Percentiles rank a stretch among this genome's conserved stretches.
Conservation (phyloP, 208 protist genomes). For the Strigomonas culicis region DNA sequence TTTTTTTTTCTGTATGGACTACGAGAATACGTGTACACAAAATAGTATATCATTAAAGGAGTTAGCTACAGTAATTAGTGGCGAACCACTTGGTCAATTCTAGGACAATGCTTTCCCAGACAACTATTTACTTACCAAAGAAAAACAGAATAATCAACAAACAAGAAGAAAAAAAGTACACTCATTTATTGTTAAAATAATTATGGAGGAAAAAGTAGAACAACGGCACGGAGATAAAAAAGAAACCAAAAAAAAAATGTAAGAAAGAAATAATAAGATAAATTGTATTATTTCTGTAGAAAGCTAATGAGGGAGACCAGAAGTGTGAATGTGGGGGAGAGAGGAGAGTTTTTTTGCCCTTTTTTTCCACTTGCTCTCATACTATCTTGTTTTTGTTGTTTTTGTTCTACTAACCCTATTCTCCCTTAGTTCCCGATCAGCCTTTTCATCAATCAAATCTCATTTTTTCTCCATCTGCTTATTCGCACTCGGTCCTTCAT, state of each 20-base stretch:
- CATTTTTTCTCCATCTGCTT: too few species aligned
- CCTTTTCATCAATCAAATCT: too few species aligned
- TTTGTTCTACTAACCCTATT: background rate
- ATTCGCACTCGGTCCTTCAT: background rate
- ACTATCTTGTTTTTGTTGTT: background rate
- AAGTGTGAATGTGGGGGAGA: too few species aligned
- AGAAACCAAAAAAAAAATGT: slow-evolving; percentile 2
- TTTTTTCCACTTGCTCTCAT: background rate
- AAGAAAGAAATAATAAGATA: background rate
- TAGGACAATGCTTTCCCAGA: background rate
- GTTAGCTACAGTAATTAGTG: background rate
- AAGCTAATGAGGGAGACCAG: too few species aligned
- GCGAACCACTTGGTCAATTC: background rate
- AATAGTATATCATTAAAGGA: background rate
- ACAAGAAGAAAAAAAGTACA: background rate
- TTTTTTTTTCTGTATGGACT: slow-evolving; percentile 23
- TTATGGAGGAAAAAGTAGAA: background rate
- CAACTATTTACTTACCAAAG: background rate
- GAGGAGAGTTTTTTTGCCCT: too few species aligned
- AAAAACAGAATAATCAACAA: background rate
- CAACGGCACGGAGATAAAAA: background rate
- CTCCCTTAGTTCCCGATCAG: too few species aligned
- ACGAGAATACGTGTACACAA: background rate
- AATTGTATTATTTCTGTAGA: too few species aligned
- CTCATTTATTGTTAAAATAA: background rate